Conservation (phyloP, 805 yeast genomes). For the Ogataea trehalophila region DNA sequence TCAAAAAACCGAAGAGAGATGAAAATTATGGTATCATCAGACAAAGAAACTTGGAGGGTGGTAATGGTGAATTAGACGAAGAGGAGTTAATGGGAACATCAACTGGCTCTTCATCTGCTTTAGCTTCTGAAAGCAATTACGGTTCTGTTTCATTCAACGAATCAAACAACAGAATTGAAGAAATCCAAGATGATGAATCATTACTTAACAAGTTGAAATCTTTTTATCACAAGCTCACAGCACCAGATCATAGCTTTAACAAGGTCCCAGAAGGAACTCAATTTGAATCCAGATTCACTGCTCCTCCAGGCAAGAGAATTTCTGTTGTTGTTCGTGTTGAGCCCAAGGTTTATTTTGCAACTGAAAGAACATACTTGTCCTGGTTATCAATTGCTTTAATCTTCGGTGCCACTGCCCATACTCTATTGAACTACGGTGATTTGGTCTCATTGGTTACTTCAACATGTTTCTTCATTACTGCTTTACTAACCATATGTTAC, state of each 20-base stretch:
- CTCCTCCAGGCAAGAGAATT: conserved; percentile 87
- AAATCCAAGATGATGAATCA: conserved; percentile 10
- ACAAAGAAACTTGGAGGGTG: conserved; percentile 27
- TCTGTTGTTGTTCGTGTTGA: conserved; percentile 95
- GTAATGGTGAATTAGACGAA: conserved; percentile 56
- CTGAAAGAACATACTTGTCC: conserved; percentile 88
- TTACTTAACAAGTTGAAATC: conserved; percentile 10
- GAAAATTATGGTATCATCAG: conserved; percentile 62
- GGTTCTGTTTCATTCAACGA: conserved; percentile 30
- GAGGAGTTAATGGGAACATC: conserved; percentile 53
- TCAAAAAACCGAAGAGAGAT: conserved; percentile 74
- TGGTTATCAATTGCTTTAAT: conserved; percentile 92
- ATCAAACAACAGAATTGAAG: conserved; percentile 26
- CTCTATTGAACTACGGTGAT: conserved; percentile 82
- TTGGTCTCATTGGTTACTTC: conserved; percentile 72
- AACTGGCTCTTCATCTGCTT: conserved; percentile 6
- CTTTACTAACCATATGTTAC: conserved; percentile 68
- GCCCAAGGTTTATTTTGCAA: conserved; percentile 98
- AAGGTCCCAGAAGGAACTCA: conserved; percentile 63
- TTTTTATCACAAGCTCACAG: conserved; percentile 14
- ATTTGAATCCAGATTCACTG: conserved; percentile 51
- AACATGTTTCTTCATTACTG: conserved; percentile 78
- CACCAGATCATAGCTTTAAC: conserved; percentile 44
- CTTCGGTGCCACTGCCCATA: conserved; percentile 83
- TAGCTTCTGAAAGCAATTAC: conserved; percentile 7